phyloP scores from a whole-genome alignment of 352 stramenopile genomes.

The Phytophthora gonapodyides region DNA sequence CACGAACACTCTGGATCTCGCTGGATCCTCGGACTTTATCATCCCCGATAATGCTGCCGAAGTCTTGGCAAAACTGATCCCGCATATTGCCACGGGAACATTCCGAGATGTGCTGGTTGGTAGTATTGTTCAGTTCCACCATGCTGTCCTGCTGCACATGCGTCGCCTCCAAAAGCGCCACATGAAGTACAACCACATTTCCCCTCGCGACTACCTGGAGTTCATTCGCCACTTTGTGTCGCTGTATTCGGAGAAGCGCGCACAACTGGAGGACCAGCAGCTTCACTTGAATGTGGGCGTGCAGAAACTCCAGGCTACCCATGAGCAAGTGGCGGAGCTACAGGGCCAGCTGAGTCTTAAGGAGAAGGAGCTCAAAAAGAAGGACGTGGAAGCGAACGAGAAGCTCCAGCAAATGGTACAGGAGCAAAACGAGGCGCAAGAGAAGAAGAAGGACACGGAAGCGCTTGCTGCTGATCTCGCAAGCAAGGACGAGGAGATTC shows the following conservation, averaged over 20 bases:
- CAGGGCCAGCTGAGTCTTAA: slow-evolving; percentile 94
- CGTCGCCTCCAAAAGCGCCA: slow-evolving; percentile 85
- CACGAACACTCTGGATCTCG: slow-evolving; percentile 95
- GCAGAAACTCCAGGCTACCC: slow-evolving; percentile 97
- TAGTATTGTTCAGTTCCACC: slow-evolving; percentile 89
- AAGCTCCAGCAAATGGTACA: slow-evolving; percentile 99
- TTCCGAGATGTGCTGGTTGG: slow-evolving; percentile 84
- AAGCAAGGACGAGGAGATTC: slow-evolving; percentile 96
- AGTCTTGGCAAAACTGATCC: slow-evolving; percentile 60
- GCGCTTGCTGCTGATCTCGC: slow-evolving; percentile 95
- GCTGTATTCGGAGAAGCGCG: slow-evolving; percentile 92
- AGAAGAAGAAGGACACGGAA: slow-evolving; percentile 96
- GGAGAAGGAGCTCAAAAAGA: slow-evolving; percentile 94
- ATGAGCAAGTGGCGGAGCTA: slow-evolving; percentile 96
- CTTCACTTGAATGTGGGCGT: slow-evolving; percentile 99
- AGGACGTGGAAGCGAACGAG: slow-evolving; percentile 97
- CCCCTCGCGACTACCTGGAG: slow-evolving; percentile 92
- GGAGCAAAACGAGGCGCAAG: slow-evolving; percentile 98
- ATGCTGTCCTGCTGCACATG: slow-evolving; percentile 86
- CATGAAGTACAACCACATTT: slow-evolving; percentile 90
- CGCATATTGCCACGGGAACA: slow-evolving; percentile 66
- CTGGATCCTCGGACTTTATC: slow-evolving; percentile 81
- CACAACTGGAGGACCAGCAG: slow-evolving; percentile 95
- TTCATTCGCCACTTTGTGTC: slow-evolving; percentile 92
- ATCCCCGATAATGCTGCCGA: slow-evolving; percentile 53